A percentile compares a stretch with the other conserved stretches of the same genome.
Conservation (phyloP, 768 basidiomycete genomes). For the Naganishia vaughanmartiniae region DNA sequence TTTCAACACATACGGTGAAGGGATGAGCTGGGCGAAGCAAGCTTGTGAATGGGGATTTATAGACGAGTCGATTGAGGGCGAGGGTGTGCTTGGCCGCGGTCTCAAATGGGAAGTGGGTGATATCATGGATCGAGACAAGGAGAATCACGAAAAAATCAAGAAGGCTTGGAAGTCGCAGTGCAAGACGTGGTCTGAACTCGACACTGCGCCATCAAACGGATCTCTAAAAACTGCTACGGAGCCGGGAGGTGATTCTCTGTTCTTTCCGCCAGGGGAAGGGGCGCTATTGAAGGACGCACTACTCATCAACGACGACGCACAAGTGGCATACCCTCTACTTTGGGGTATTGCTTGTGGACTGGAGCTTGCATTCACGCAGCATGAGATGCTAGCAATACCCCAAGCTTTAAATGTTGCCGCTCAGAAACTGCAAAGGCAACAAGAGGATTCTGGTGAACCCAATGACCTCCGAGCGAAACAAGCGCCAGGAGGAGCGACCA, state of each 20-base stretch:
- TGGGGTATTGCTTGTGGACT: constrained; percentile 10
- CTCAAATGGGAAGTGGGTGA: constrained; percentile 27
- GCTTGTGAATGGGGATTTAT: constrained; percentile 42
- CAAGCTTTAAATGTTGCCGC: background rate
- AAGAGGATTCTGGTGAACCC: background rate
- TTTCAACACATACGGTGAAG: constrained; percentile 39
- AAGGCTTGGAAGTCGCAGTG: constrained; percentile 26
- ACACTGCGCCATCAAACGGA: too few relatives aligned
- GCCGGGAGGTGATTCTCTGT: background rate
- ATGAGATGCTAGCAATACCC: background rate
- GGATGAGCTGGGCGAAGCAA: constrained; percentile 35
- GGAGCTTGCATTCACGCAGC: background rate
- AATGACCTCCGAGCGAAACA: background rate
- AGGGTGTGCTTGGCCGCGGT: constrained; percentile 15
- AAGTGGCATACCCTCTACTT: constrained; percentile 24
- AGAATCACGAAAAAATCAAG: constrained; percentile 18
- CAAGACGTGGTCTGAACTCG: background rate
- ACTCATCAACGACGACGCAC: constrained; percentile 27
- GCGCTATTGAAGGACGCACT: constrained; percentile 11
- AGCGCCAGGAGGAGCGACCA: background rate
- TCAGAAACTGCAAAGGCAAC: background rate
- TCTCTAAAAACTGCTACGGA: background rate
- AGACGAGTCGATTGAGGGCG: constrained; percentile 23
- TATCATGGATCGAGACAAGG: constrained; percentile 21
- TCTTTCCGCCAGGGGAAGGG: constrained; percentile 7